phyloP scores from a whole-genome alignment of 768 basidiomycete genomes.

The Russula foetens region DNA sequence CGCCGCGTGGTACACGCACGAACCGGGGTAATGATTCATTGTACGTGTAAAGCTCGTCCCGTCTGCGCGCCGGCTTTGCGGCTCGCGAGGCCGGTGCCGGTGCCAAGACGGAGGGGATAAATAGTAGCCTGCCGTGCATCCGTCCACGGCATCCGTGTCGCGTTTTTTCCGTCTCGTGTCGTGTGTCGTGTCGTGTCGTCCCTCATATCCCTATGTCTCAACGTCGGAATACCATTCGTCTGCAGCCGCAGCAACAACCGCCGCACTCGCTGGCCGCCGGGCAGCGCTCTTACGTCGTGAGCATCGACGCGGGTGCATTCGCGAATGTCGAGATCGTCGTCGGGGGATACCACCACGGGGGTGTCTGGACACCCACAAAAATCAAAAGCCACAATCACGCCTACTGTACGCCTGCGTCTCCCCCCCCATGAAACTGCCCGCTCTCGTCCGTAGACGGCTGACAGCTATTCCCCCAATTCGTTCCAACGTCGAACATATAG shows the following conservation, averaged over 20 bases:
- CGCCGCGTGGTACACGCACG: not conserved
- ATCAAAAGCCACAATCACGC: not conserved
- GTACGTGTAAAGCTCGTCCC: not conserved
- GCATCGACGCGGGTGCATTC: constrained; percentile 7
- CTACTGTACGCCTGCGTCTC: constrained; percentile 2
- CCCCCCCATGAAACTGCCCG: too few relatives aligned
- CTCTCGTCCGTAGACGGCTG: not conserved
- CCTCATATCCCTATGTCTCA: not conserved
- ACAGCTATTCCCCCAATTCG: too few relatives aligned
- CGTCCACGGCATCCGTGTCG: not conserved
- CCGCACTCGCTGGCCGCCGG: too few relatives aligned
- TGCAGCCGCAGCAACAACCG: not conserved
- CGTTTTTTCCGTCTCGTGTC: too few relatives aligned
- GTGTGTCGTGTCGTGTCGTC: too few relatives aligned
- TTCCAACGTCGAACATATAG: not conserved
- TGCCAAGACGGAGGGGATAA: not conserved
- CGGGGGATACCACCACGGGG: not conserved
- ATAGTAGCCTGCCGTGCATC: not conserved
- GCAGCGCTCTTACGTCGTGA: constrained; percentile 12
- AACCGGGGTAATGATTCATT: too few relatives aligned
- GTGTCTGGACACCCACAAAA: not conserved
- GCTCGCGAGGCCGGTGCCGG: too few relatives aligned
- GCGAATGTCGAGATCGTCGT: constrained; percentile 12
- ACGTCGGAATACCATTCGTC: not conserved
- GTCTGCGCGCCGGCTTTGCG: too few relatives aligned